phyloP scores from a whole-genome alignment of 1,284 basidiomycete genomes.

The Heterobasidion irregulare region DNA sequence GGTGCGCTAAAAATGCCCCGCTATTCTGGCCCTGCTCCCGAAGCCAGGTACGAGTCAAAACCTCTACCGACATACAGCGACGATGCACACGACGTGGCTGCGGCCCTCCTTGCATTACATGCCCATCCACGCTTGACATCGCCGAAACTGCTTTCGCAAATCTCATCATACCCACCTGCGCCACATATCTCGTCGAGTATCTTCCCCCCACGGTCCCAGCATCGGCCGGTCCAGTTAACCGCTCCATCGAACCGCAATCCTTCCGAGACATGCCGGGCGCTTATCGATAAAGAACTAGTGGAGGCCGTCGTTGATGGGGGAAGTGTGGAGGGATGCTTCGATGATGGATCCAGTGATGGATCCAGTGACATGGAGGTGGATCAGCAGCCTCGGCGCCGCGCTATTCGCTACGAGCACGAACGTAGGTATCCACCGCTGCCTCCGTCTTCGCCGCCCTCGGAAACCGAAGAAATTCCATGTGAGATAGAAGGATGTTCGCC shows the following conservation, averaged over 20 bases:
- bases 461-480: slow-evolving; percentile 1
- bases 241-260: background rate
- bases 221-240: background rate
- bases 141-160: background rate
- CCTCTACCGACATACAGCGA: background rate
- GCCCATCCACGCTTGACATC: slow-evolving; percentile 8
- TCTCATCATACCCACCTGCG: background rate
- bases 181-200: background rate
- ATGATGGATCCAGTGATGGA: background rate
- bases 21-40: background rate
- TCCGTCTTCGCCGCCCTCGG: slow-evolving; percentile 13
- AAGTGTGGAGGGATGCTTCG: background rate
- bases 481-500: background rate
- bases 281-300: background rate
- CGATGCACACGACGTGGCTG: slow-evolving; percentile 8
- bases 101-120: slow-evolving; percentile 10
- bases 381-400: background rate
- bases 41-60: background rate
- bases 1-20: background rate
- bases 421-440: slow-evolving; percentile 10
- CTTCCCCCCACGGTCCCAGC: background rate
- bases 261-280: background rate
- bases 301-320: background rate
- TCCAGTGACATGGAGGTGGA: background rate
- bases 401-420: background rate